Percentiles rank a stretch among this genome's conserved stretches.
These are phyloP conservation scores for Trametes sanguinea DNA, from an alignment of 768 basidiomycete genomes.

Conservation along the genomic window DNA sequence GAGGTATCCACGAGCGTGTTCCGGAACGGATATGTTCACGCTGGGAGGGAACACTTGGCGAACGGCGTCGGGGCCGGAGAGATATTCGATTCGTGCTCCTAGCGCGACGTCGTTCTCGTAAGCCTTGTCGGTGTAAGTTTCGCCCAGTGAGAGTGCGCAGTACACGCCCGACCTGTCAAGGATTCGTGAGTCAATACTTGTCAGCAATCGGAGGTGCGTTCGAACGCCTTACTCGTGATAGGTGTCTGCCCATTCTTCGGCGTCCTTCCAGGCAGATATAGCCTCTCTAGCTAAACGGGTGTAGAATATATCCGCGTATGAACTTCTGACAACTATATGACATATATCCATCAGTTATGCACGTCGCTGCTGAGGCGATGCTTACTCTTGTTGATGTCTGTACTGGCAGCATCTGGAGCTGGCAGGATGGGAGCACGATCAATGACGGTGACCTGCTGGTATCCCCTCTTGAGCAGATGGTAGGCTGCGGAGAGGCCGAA, in stretches of 20 bases:
- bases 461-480: constrained; percentile 72
- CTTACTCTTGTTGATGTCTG: constrained; percentile 50
- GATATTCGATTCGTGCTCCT: constrained; percentile 50
- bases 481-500: constrained; percentile 89
- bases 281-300: constrained; percentile 74
- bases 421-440: constrained; percentile 72
- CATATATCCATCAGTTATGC: background rate
- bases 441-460: constrained; percentile 68
- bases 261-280: constrained; percentile 69
- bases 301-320: constrained; percentile 72
- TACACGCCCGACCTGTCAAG: constrained; percentile 65
- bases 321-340: constrained; percentile 66
- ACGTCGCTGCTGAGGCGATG: background rate
- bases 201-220: background rate
- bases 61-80: constrained; percentile 44
- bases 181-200: background rate
- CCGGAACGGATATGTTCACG: constrained; percentile 41
- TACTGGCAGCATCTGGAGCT: constrained; percentile 79
- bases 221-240: constrained; percentile 70
- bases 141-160: constrained; percentile 44
- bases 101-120: constrained; percentile 63
- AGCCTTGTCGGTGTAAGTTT: constrained; percentile 51
- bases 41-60: constrained; percentile 49
- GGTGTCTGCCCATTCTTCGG: constrained; percentile 63
- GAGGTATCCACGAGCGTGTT: constrained; percentile 55